Evolutionary conservation across 2,329 filamentous ascomycete species (phyloP).

Genomic region (Fusarium zealandicum): DNA sequence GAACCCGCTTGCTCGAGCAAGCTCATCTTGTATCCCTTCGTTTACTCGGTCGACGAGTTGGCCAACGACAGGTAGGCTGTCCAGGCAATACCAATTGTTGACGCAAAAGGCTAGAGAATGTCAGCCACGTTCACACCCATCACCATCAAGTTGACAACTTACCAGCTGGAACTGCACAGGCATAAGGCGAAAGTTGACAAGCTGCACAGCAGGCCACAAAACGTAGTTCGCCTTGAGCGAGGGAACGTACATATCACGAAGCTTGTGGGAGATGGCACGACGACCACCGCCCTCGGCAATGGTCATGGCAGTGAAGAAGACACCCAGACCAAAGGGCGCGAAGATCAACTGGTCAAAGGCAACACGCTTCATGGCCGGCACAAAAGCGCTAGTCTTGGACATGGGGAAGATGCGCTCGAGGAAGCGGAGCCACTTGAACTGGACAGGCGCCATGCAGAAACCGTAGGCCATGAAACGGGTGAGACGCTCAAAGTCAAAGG

Average conservation of each 20-base stretch:
- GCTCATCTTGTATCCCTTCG: not conserved
- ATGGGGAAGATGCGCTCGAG: constrained; percentile 84
- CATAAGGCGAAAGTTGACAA: constrained; percentile 95
- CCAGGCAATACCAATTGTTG: constrained; percentile 95
- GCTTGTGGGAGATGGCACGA: constrained; percentile 80
- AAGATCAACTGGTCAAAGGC: constrained; percentile 93
- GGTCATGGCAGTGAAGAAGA: constrained; percentile 97
- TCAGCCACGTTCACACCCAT: constrained; percentile 9
- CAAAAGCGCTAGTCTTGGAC: constrained; percentile 75
- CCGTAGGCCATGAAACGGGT: constrained; percentile 97
- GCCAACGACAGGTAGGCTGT: constrained; percentile 94
- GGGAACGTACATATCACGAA: constrained; percentile 91
- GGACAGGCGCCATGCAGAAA: constrained; percentile 93
- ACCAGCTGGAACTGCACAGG: constrained; percentile 97
- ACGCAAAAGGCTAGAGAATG: constrained; percentile 83
- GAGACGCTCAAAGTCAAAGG: constrained; percentile 94
- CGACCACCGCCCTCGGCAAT: constrained; percentile 89
- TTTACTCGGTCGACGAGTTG: constrained; percentile 78
- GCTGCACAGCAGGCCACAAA: constrained; percentile 94
- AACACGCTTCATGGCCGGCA: constrained; percentile 86
- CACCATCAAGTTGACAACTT: constrained; percentile 51
- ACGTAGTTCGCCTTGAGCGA: constrained; percentile 95
- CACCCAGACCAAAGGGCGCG: constrained; percentile 83
- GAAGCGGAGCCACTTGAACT: constrained; percentile 96
- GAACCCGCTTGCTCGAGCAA: not conserved